Evolutionary conservation across 805 yeast species (phyloP), one percentile per base, ranked within the genome.

Genomic region (Metschnikowia similis): DNA sequence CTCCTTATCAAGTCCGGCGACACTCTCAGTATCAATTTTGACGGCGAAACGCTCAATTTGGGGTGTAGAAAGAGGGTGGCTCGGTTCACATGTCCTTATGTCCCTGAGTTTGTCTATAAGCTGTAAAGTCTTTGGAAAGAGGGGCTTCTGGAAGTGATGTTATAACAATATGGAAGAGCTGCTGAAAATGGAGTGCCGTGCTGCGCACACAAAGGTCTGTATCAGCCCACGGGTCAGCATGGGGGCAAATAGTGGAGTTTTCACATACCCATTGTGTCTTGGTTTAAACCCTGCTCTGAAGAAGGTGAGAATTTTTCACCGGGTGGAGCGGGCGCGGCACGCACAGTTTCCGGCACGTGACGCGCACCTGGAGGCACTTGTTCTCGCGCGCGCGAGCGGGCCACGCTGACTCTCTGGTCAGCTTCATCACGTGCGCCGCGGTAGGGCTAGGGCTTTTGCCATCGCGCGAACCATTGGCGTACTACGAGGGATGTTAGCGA

Each of bases 181-280:
- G 3, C 8, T 21, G 29, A 8, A 21, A 21, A 21, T 10, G 4
- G 8, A 13, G 8, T 35, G 16, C 17, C 13, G 1, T 1, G 0
- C 8, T 10, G 6, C 1, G 13, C 3, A 21, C 3, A 4, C 4
- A 4, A 5, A 35, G 26, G 14, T 36, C 28, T 21, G 6, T 21
- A 4, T 41, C 11, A 29, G 36, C 17, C 11, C 2, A 17, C 14
- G 11, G 36, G 21, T 13, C 45, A 16, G 17, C 11, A 14, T 11
- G 16, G 27, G 6, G 30, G 45, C 31, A 17, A 13, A 31, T 29
- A 9, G 28, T 21, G 17, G 30, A n/a, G 36, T 8, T 11, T 32
- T 47, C 27, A 57, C 60, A 57, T 57, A 57, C 60, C 60, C 60
- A 57, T 57, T 48, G 48, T 53, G 60, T 48, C 49, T 53, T 56